Percentiles rank a stretch among this genome's conserved stretches.
phyloP scores from a whole-genome alignment of 1,284 basidiomycete genomes.

The Puccinia triticina region DNA sequence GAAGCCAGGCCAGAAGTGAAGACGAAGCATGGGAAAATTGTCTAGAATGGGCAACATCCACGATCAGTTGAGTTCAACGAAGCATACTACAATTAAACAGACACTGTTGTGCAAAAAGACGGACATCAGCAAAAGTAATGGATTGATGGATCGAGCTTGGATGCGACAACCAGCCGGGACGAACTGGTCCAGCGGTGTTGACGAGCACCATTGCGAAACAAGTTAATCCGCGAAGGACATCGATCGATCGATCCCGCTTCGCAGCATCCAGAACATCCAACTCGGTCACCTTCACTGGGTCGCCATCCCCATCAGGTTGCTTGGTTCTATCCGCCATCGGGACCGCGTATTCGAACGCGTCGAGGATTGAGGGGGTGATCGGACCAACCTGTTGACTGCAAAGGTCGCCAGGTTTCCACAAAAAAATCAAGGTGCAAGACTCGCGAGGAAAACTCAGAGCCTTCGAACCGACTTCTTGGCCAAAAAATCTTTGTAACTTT shows the following conservation, averaged over 20 bases:
- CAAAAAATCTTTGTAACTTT: too few species aligned
- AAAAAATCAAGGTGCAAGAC: too few species aligned
- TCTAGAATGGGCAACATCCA: slow-evolving; percentile 10
- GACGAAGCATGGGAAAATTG: slow-evolving; percentile 42
- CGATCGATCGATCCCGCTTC: slow-evolving; percentile 32
- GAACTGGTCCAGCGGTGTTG: slow-evolving; percentile 33
- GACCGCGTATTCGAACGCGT: neutral
- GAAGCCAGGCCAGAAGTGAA: slow-evolving; percentile 44
- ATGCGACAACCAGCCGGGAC: slow-evolving; percentile 29
- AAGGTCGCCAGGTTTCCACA: too few species aligned
- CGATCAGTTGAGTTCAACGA: neutral
- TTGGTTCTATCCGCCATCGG: neutral
- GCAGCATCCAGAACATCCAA: neutral
- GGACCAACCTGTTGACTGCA: too few species aligned
- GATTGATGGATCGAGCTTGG: slow-evolving; percentile 3
- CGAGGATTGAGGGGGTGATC: too few species aligned
- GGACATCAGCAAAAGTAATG: slow-evolving; percentile 49
- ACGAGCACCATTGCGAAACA: slow-evolving; percentile 42
- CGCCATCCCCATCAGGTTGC: neutral
- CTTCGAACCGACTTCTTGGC: too few species aligned
- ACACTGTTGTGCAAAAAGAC: neutral
- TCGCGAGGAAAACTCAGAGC: too few species aligned
- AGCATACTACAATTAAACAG: neutral
- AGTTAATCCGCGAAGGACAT: slow-evolving; percentile 39
- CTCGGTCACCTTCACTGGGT: neutral